These are phyloP conservation scores for Dorcoceras hygrometricum DNA, from an alignment of 257 asterid genomes.

Conservation along the genomic window DNA sequence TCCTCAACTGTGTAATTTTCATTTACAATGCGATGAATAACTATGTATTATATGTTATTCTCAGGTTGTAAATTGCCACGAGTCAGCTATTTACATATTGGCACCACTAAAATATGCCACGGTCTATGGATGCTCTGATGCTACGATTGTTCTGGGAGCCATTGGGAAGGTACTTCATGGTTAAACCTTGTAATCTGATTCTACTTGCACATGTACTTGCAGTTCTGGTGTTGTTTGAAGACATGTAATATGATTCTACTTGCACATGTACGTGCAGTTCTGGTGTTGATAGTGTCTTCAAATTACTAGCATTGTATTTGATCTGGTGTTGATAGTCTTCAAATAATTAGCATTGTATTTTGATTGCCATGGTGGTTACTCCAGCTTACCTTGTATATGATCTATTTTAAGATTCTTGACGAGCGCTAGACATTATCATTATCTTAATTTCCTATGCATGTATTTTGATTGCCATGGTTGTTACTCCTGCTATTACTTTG, in stretches of 20 bases:
- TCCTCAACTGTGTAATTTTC: not conserved
- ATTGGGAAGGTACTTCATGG: conserved; percentile 80
- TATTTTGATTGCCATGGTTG: conserved; percentile 13
- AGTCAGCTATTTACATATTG: conserved; percentile 83
- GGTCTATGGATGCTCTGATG: conserved; percentile 97
- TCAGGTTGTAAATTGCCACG: conserved; percentile 94
- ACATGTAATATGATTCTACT: conserved; percentile 15
- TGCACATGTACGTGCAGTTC: conserved; percentile 7
- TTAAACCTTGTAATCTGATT: conserved; percentile 19
- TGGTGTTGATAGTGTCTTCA: conserved; percentile 4
- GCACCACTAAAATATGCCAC: conserved; percentile 88
- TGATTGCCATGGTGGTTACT: conserved; percentile 5
- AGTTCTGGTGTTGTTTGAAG: conserved; percentile 10
- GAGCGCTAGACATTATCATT: conserved; percentile 12
- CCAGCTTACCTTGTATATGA: conserved; percentile 9
- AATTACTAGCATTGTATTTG: conserved; percentile 2
- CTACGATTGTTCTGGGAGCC: conserved; percentile 91
- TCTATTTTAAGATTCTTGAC: conserved; percentile 10
- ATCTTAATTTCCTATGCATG: not conserved
- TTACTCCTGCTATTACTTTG: conserved; percentile 1
- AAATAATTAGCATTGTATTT: conserved; percentile 1
- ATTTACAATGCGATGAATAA: too few species aligned
- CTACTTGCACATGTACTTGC: conserved; percentile 8
- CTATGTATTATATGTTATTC: conserved; percentile 12
- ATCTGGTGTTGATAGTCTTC: conserved; percentile 4